Evolutionary conservation across 108 stramenopile genomes (phyloP).

Genomic region (Thalassiosira profunda): DNA sequence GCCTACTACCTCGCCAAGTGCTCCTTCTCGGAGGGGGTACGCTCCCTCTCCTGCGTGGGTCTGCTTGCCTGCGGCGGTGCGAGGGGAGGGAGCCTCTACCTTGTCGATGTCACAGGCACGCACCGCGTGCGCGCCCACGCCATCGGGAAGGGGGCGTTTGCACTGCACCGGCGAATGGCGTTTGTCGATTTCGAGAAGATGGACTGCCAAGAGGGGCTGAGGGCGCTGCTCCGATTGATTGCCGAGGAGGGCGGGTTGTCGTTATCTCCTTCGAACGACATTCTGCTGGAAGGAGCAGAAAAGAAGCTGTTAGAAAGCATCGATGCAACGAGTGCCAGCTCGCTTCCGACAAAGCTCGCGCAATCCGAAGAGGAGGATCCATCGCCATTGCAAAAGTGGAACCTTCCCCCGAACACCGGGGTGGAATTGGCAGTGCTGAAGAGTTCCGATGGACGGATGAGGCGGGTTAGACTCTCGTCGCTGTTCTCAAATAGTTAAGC

Average conservation of each 20-base stretch:
- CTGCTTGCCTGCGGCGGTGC: constrained; percentile 51
- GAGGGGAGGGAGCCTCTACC: constrained; percentile 34
- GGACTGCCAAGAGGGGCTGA: constrained; percentile 25
- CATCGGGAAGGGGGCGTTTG: constrained; percentile 58
- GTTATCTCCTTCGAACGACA: too few relatives aligned
- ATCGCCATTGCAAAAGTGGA: background rate
- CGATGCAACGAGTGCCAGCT: background rate
- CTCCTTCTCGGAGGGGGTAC: constrained; percentile 46
- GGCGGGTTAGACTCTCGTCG: constrained; percentile 35
- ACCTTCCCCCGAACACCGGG: constrained; percentile 17
- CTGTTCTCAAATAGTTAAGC: too few relatives aligned
- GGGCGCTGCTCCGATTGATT: constrained; percentile 26
- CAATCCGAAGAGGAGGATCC: background rate
- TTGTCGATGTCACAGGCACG: constrained; percentile 75
- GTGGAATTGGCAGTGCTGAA: constrained; percentile 45
- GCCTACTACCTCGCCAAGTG: constrained; percentile 72
- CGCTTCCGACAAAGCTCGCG: too few relatives aligned
- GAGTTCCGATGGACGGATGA: constrained; percentile 37
- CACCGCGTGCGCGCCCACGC: constrained; percentile 73
- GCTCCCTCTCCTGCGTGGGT: constrained; percentile 59
- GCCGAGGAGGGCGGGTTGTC: constrained; percentile 18
- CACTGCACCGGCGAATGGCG: constrained; percentile 25
- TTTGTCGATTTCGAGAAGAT: constrained; percentile 36
- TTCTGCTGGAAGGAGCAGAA: too few relatives aligned
- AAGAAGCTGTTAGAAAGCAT: background rate